Base-by-base conservation (phyloP, 768 basidiomycete species). In the Pleurotus tuoliensis region DNA sequence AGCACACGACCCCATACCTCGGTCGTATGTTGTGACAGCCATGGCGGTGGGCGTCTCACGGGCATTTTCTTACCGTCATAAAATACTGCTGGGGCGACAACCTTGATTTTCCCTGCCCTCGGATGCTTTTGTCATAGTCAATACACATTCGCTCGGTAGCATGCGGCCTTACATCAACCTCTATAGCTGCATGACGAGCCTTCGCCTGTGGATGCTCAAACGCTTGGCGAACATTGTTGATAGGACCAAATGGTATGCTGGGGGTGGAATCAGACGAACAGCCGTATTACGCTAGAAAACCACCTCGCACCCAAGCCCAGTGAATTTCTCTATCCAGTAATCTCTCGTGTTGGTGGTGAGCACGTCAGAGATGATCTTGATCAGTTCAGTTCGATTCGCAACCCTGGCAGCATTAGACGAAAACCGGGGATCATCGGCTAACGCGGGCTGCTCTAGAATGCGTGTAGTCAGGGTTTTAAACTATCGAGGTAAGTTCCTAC, bases 221-320 rank as follows among this genome's bases (percentile, higher is more conserved):
- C 3, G 95, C 94, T 69, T 94, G 85, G 58, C 79, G 66, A 58
- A 98, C 92, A 62, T 92, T 88, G 68, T 97, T 97, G 74, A 98
- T 96, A 15, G 95, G 95, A 27, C 90, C 91, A 69, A 88, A 87
- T 5, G 92, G 91, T 22, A 93, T 84, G 9, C 88, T 91, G 59
- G 45, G 22, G 53, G 50, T 46, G 13, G 3, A n/a, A 47, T 20
- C 20, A 47, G 34, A 22, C 51, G 41, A 59, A 50, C 46, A 39
- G 41, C 11, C 24, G 12, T 15, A 6, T 30, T 37, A 22, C 47
- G 34, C 24, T 15, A 39, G 45, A 44, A 57, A 44, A 25, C 11
- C n/a, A 72, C 11, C n/a, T 71, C 82, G 54, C 67, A 92, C 87
- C 94, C 94, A 30, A 87, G 73, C 4, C 93, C 95, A 41, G 76